Evolutionary conservation across 768 basidiomycete species (phyloP), one percentile per base, ranked within the genome.

Genomic region (Scleroderma citrinum): DNA sequence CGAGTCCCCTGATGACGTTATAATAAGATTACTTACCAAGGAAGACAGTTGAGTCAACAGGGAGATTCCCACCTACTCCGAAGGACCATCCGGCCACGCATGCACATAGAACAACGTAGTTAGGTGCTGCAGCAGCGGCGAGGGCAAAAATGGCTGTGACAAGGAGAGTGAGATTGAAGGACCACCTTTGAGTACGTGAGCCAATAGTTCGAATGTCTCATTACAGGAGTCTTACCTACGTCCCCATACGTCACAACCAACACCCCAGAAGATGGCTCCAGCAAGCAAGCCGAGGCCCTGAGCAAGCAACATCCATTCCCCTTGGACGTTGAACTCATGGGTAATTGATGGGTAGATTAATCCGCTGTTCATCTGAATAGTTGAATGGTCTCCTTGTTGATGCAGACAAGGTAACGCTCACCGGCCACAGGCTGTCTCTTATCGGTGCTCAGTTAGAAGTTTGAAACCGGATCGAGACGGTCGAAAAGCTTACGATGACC

Each of bases 221-320:
- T 11, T 13, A 34, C 17, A 5, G 4, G 41, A 8, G 16, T n/a
- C 56, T 29, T 49, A 84, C 82, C 70, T 75, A 58, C 85, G 71
- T 8, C 85, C 85, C 84, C 85, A 87, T 1, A 87, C 66, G 52
- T 87, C 85, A 13, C 78, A 79, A 11, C 76, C 77, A 21, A 81
- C 21, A 86, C n/a, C n/a, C n/a, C n/a, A n/a, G n/a, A n/a, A n/a
- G n/a, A n/a, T n/a, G n/a, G n/a, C n/a, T n/a, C n/a, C 85, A 0
- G 85, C 75, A 0, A 89, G 72, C 1, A 89, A 64, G 1, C 87
- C 87, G 13, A 87, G 69, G 51, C 85, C 85, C 59, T 84, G 84
- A 2, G 80, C 83, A 5, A 91, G 74, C 40, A 80, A 81, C 31
- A 88, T 69, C 58, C 77, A 81, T 0, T 82, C 82, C 0, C 80